These are phyloP conservation scores for Aureobasidium sp. DNA, from an alignment of 2,329 filamentous ascomycete species.

Conservation along the genomic window DNA sequence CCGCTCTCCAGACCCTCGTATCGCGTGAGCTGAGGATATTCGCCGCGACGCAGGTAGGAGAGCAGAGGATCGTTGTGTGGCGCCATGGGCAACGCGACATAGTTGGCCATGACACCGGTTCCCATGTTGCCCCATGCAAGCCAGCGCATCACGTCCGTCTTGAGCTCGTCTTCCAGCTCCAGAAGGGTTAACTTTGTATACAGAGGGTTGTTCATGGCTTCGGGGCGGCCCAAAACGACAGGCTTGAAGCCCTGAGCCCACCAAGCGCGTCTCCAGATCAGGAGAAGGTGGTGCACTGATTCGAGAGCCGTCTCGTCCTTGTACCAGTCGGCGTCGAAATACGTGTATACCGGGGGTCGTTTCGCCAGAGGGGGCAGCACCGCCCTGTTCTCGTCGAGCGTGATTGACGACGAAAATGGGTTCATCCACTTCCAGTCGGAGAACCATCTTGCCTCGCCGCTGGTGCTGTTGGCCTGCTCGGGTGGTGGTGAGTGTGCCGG, in stretches of 20 bases:
- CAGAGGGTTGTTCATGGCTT: conserved; percentile 75
- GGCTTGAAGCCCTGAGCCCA: conserved; percentile 91
- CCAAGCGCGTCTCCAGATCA: conserved; percentile 89
- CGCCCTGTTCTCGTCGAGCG: conserved; percentile 72
- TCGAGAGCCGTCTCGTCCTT: conserved; percentile 59
- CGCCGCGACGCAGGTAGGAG: conserved; percentile 64
- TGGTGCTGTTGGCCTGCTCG: conserved; percentile 69
- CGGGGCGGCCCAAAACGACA: conserved; percentile 68
- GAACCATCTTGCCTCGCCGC: conserved; percentile 76
- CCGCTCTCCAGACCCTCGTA: conserved; percentile 66
- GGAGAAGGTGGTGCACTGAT: conserved; percentile 69
- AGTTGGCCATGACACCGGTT: conserved; percentile 71
- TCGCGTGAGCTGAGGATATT: conserved; percentile 65
- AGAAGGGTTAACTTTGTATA: conserved; percentile 63
- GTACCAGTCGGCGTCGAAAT: conserved; percentile 65
- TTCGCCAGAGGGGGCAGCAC: conserved; percentile 69
- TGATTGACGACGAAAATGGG: conserved; percentile 76
- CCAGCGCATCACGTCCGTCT: conserved; percentile 72
- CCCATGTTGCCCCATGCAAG: conserved; percentile 90
- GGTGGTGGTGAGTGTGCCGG: conserved; percentile 65
- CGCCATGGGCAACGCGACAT: conserved; percentile 79
- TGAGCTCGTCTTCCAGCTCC: conserved; percentile 55
- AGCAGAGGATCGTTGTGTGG: conserved; percentile 65
- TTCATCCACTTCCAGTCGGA: conserved; percentile 85
- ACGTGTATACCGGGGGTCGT: conserved; percentile 78